Conservation (phyloP, 768 basidiomycete genomes). For the Tylopilus plumbeoviolaceoides region DNA sequence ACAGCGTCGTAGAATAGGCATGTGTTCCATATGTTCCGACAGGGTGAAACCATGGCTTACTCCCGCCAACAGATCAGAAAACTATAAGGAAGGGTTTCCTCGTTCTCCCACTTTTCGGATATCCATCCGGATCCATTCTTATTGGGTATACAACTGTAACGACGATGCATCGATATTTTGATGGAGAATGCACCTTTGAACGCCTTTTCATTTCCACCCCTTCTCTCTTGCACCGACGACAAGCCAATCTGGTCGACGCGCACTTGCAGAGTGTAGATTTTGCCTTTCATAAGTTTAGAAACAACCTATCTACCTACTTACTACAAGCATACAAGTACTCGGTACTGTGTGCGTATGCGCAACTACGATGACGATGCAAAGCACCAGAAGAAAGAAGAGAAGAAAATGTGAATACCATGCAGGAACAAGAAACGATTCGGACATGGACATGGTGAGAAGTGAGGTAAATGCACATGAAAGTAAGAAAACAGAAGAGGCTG, state of each 20-base stretch:
- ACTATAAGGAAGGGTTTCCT: no score
- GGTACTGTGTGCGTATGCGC: slow-evolving; percentile 3
- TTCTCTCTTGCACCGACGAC: no score
- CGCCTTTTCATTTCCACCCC: no score
- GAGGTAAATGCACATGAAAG: not conserved
- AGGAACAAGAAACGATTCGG: not conserved
- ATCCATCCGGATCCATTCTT: no score
- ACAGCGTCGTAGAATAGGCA: not conserved
- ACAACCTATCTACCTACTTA: not conserved
- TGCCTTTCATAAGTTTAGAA: slow-evolving; percentile 10
- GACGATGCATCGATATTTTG: no score
- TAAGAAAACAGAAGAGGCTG: not conserved
- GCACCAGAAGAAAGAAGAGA: not conserved
- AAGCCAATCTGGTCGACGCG: no score
- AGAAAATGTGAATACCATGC: not conserved
- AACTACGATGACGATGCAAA: not conserved
- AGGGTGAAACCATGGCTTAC: no score
- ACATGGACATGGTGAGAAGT: not conserved
- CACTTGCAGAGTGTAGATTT: slow-evolving; percentile 35
- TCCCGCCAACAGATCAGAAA: no score
- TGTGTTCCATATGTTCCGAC: no score
- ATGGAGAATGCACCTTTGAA: no score
- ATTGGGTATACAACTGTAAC: no score
- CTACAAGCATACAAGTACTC: slow-evolving; percentile 13
- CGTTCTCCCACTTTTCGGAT: no score